Conservation (phyloP, 805 yeast species). For the Nakazawaea peltata region DNA sequence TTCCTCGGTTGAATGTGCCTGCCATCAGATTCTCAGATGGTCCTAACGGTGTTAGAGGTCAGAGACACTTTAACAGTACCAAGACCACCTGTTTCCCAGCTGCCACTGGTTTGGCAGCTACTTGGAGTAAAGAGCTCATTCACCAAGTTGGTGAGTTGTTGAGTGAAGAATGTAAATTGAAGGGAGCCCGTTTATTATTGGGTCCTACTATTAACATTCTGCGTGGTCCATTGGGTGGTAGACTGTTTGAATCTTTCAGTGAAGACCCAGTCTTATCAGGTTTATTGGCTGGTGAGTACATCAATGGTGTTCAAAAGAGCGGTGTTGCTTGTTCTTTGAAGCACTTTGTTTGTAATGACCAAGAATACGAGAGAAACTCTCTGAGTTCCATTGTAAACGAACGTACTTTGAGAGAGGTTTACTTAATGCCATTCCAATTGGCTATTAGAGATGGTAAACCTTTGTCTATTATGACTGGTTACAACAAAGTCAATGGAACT, state of each 20-base stretch:
- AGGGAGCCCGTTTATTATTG: slow-evolving; percentile 30
- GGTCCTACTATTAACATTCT: slow-evolving; percentile 32
- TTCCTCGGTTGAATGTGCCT: slow-evolving; percentile 27
- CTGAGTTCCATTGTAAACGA: slow-evolving; percentile 43
- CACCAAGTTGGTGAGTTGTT: slow-evolving; percentile 31
- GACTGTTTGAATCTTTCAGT: slow-evolving; percentile 35
- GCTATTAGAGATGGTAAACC: slow-evolving; percentile 48
- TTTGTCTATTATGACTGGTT: slow-evolving; percentile 50
- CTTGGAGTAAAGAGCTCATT: slow-evolving; percentile 32
- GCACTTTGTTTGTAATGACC: slow-evolving; percentile 58
- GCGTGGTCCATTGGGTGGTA: slow-evolving; percentile 36
- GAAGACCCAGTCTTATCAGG: slow-evolving; percentile 40
- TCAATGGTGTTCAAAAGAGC: slow-evolving; percentile 46
- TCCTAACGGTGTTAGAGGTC: slow-evolving; percentile 41
- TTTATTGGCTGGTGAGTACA: slow-evolving; percentile 34
- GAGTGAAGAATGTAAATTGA: slow-evolving; percentile 34
- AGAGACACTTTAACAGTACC: slow-evolving; percentile 28
- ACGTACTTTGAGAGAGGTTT: slow-evolving; percentile 58
- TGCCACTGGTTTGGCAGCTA: slow-evolving; percentile 39
- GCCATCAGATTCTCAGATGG: slow-evolving; percentile 31
- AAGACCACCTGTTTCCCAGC: slow-evolving; percentile 39
- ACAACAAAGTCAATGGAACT: slow-evolving; percentile 54
- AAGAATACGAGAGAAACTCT: slow-evolving; percentile 44
- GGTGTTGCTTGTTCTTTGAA: slow-evolving; percentile 50
- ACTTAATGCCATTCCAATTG: slow-evolving; percentile 55